Evolutionary conservation across 2,329 filamentous ascomycete genomes (phyloP).

Genomic region (Elsinoe australis): DNA sequence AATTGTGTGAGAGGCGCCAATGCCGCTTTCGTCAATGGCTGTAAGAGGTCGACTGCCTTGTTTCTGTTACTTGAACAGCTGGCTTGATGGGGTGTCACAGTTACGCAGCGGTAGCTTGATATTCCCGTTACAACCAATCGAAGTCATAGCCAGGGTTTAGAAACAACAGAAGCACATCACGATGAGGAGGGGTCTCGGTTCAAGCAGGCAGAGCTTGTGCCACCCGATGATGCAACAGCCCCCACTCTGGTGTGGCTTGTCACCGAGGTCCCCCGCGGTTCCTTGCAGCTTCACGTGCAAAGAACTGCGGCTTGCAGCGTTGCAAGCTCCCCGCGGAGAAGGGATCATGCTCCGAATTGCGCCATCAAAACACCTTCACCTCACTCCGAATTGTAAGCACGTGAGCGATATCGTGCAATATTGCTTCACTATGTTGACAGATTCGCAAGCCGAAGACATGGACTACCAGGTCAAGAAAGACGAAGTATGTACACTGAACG

Average conservation of each 20-base stretch:
- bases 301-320: neutral
- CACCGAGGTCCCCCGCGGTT: neutral
- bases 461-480: no score
- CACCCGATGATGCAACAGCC: conserved; percentile 11
- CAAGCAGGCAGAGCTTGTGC: neutral
- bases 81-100: conserved; percentile 8
- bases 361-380: no score
- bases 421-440: no score
- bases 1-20: no score
- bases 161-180: neutral
- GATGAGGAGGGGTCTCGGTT: neutral
- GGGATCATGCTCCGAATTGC: no score
- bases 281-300: neutral
- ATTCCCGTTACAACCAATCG: conserved; percentile 4
- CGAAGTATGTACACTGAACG: no score
- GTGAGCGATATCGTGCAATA: no score
- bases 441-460: no score
- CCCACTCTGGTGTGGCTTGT: neutral
- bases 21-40: neutral
- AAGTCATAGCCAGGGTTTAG: neutral
- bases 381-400: no score
- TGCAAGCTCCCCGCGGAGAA: neutral
- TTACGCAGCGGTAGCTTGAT: conserved; percentile 5
- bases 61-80: neutral
- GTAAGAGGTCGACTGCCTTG: neutral